These are phyloP conservation scores for Boletus insuetus DNA, from an alignment of 768 basidiomycete species.

Conservation along the genomic window DNA sequence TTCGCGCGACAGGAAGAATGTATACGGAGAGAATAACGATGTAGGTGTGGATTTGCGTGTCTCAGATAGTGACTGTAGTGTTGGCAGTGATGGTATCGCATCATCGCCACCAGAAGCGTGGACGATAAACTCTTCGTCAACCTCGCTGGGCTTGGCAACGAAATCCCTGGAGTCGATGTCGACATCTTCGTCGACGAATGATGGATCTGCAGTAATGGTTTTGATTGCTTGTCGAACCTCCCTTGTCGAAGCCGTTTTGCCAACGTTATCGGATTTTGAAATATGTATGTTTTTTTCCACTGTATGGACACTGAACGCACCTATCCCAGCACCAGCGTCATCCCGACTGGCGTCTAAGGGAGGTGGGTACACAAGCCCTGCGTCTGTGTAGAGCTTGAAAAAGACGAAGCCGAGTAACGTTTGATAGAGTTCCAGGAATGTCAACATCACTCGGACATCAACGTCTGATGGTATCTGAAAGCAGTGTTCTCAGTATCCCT, in stretches of 20 bases:
- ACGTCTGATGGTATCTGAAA: constrained; percentile 88
- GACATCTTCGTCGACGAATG: constrained; percentile 33
- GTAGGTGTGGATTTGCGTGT: constrained; percentile 55
- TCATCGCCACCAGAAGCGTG: constrained; percentile 54
- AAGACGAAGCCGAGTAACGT: constrained; percentile 93
- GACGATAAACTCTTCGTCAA: constrained; percentile 66
- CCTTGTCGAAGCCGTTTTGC: constrained; percentile 50
- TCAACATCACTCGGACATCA: constrained; percentile 96
- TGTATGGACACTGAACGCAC: constrained; percentile 77
- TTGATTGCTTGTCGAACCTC: constrained; percentile 51
- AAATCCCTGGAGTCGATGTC: constrained; percentile 38
- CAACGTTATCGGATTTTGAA: constrained; percentile 13
- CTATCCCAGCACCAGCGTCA: constrained; percentile 82
- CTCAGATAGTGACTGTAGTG: constrained; percentile 62
- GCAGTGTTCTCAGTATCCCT: constrained; percentile 7
- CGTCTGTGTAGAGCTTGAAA: constrained; percentile 98
- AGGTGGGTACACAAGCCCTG: constrained; percentile 92
- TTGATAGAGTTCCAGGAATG: constrained; percentile 97
- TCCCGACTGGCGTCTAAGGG: constrained; percentile 81
- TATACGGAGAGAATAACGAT: constrained; percentile 80
- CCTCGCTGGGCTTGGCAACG: constrained; percentile 30
- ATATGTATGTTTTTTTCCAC: constrained; percentile 26
- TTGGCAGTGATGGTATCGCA: constrained; percentile 52
- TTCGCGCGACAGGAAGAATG: constrained; percentile 93
- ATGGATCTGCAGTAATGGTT: constrained; percentile 34